A percentile compares a stretch with the other conserved stretches of the same genome.
Evolutionary conservation across 768 basidiomycete species (phyloP).

Genomic region (Hydnum rufescens): DNA sequence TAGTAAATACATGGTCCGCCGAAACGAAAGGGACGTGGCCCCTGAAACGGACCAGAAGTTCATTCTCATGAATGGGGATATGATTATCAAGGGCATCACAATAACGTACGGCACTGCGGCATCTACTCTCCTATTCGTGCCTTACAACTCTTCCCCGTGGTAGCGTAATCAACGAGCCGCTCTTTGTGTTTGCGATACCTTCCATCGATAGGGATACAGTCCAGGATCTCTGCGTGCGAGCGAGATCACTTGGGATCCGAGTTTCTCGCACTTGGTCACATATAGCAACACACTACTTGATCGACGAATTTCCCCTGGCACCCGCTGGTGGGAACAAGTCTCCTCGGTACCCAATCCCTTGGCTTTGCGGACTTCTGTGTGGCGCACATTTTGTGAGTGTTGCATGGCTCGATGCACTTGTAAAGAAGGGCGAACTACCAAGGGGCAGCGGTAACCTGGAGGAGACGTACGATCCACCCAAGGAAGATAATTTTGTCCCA

Average conservation of each 20-base stretch:
- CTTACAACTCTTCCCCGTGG: background rate
- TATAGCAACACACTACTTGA: background rate
- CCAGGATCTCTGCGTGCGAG: background rate
- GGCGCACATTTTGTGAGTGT: background rate
- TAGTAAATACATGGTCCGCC: no score
- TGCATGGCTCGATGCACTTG: background rate
- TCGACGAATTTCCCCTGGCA: background rate
- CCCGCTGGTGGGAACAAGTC: background rate
- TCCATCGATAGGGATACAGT: background rate
- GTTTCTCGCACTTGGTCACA: background rate
- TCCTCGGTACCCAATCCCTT: background rate
- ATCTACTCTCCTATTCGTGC: background rate
- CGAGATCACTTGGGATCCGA: background rate
- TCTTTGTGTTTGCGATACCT: background rate
- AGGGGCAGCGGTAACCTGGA: background rate
- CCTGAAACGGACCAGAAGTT: background rate
- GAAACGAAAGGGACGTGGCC: background rate
- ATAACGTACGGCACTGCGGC: background rate
- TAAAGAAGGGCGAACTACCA: background rate
- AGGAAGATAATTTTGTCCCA: background rate
- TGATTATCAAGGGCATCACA: background rate
- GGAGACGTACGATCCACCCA: background rate
- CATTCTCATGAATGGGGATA: background rate
- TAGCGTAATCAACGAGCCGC: background rate
- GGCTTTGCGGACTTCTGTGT: background rate